These are phyloP conservation scores for Russula sp. DNA, from an alignment of 768 basidiomycete genomes.

Conservation along the genomic window DNA sequence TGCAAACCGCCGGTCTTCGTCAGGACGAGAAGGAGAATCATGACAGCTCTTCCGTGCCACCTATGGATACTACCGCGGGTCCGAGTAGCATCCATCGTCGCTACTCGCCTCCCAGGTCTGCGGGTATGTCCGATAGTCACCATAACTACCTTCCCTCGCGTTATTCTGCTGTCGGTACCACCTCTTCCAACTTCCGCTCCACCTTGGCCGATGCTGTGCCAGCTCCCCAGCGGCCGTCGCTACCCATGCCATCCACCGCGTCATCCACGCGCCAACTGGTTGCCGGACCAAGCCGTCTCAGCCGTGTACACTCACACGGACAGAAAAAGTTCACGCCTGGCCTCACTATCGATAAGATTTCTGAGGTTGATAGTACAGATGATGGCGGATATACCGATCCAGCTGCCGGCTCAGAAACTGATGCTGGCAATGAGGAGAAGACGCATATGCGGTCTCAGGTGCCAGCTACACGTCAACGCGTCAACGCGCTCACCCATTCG, in stretches of 20 bases:
- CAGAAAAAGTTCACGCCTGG: slow-evolving; percentile 29
- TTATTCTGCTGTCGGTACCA: slow-evolving; percentile 13
- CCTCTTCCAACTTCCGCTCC: slow-evolving; percentile 23
- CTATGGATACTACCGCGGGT: slow-evolving; percentile 3
- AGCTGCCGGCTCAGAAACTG: slow-evolving; percentile 41
- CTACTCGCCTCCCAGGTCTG: slow-evolving; percentile 27
- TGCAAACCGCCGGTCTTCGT: slow-evolving; percentile 4
- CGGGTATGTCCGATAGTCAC: slow-evolving; percentile 10
- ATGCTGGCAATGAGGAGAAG: slow-evolving; percentile 38
- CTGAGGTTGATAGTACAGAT: slow-evolving; percentile 45
- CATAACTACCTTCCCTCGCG: slow-evolving; percentile 19
- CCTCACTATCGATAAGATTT: slow-evolving; percentile 48
- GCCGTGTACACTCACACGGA: slow-evolving; percentile 28
- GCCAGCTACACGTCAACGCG: slow-evolving; percentile 33
- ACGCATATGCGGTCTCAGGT: slow-evolving; percentile 18
- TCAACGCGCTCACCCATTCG: slow-evolving; percentile 38
- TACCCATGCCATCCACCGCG: slow-evolving; percentile 20
- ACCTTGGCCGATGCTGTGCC: slow-evolving; percentile 29
- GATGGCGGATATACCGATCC: slow-evolving; percentile 38
- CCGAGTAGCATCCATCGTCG: slow-evolving; percentile 21
- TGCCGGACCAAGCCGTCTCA: slow-evolving; percentile 27
- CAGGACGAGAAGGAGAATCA: slow-evolving; percentile 32
- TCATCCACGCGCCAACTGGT: slow-evolving; percentile 23
- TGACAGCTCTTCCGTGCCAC: slow-evolving; percentile 5
- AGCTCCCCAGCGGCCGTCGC: slow-evolving; percentile 28